Evolutionary conservation across 1,284 basidiomycete species (phyloP).

Genomic region (Pyrrhoderma noxium): DNA sequence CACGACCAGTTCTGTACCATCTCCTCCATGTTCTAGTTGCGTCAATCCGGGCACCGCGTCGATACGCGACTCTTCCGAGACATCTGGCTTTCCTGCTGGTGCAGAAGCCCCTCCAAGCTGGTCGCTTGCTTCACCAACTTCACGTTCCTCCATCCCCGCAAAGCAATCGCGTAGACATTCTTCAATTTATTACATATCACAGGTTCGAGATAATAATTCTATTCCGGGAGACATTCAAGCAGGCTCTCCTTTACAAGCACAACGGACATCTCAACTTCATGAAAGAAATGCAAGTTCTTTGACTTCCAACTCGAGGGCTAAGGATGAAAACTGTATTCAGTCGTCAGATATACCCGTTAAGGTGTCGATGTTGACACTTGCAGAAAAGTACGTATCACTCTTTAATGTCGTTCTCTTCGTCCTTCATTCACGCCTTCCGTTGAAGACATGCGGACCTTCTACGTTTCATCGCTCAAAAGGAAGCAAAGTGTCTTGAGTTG

Average conservation of each 20-base stretch:
- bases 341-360: slow-evolving; percentile 15
- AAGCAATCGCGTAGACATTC: slow-evolving; percentile 40
- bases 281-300: not conserved
- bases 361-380: slow-evolving; percentile 42
- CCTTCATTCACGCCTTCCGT: not conserved
- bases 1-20: slow-evolving; percentile 4
- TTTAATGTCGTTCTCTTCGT: not conserved
- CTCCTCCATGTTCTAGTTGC: not conserved
- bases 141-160: not conserved
- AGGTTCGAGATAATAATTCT: slow-evolving; percentile 25
- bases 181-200: slow-evolving; percentile 54
- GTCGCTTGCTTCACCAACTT: not conserved
- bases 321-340: not conserved
- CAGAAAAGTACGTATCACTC: slow-evolving; percentile 45
- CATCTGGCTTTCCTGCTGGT: not conserved
- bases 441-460: slow-evolving; percentile 67
- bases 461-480: slow-evolving; percentile 75
- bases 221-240: slow-evolving; percentile 15
- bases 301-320: not conserved
- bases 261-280: not conserved
- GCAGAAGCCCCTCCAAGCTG: slow-evolving; percentile 1
- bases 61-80: not conserved
- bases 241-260: slow-evolving; percentile 18
- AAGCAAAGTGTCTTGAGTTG: slow-evolving; percentile 71
- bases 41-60: not conserved